Evolutionary conservation across 2,329 filamentous ascomycete species (phyloP).

Genomic region (Hypoxylon sp.): DNA sequence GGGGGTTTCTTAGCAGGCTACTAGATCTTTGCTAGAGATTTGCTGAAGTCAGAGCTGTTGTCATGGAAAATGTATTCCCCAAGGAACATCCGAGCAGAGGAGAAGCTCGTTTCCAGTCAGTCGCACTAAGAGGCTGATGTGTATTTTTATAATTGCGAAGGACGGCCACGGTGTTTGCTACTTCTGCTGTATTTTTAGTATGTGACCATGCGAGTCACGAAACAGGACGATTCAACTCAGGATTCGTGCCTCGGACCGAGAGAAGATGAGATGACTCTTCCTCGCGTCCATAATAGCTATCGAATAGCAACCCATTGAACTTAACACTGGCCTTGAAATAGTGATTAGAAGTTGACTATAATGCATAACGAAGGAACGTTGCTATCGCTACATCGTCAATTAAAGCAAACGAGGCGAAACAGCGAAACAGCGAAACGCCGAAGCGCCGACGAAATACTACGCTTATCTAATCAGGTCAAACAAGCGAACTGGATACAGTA

Average conservation of each 20-base stretch:
- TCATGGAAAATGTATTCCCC: conserved; percentile 3
- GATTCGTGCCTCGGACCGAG: background rate
- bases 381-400: background rate
- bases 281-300: background rate
- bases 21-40: conserved; percentile 8
- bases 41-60: conserved; percentile 9
- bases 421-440: conserved; percentile 31
- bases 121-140: background rate
- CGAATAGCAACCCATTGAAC: background rate
- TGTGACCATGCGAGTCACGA: background rate
- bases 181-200: conserved; percentile 11
- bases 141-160: conserved; percentile 15
- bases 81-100: conserved; percentile 5
- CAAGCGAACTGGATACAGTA: conserved; percentile 5
- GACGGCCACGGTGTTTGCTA: conserved; percentile 1
- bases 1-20: conserved; percentile 7
- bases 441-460: background rate
- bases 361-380: background rate
- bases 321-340: background rate
- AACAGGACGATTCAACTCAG: background rate
- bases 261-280: background rate
- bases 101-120: background rate
- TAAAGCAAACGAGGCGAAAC: background rate
- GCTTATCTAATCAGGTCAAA: conserved; percentile 15
- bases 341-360: background rate